Evolutionary conservation across 305 asterid genomes (phyloP), one percentile per base, ranked within the genome.

Genomic region (Fraxinus sp.): DNA sequence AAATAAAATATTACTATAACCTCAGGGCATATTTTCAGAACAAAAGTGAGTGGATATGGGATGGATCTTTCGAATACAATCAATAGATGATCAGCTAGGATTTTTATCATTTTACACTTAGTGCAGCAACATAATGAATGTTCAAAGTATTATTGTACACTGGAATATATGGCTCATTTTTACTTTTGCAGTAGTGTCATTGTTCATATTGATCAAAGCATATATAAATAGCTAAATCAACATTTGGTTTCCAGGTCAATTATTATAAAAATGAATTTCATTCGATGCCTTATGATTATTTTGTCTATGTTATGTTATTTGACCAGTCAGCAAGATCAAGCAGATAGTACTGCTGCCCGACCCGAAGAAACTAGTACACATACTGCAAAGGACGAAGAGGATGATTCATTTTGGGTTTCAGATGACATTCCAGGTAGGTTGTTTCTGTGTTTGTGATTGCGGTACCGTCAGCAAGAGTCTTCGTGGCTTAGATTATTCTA

Each of bases 391-490:
- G 90, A 86, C 24, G 94, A 85, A 84, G 93, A 81, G 77, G 87
- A 89, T 83, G 98, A 92, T 80, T 80, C 86, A 24, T 97, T 89
- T 86, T 93, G 98, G 98, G 95, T 83, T 79, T 90, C 88, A 79
- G 98, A 93, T 84, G 94, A 94, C 83, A 91, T 95, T 84, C 87
- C 93, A 81, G 98, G 99, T 97, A 87, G 78, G 84, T 79, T 49
- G 83, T 82, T 85, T 75, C 35, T 75, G 62, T 76, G 49, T 79
- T 80, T 85, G 64, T 77, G 68, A 68, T 83, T 57, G 75, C 77
- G 22, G 46, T 46, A 46, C 36, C 22, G 80, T 70, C 62, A 9
- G 43, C 62, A 37, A 24, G 84, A 43, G 77, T 73, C 26, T n/a
- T 55, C 36, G 70, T 74, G 36, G 80, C 68, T 88, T 62, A 66